These are phyloP conservation scores for Filobasidium floriforme DNA, from an alignment of 768 basidiomycete species.

Conservation along the genomic window DNA sequence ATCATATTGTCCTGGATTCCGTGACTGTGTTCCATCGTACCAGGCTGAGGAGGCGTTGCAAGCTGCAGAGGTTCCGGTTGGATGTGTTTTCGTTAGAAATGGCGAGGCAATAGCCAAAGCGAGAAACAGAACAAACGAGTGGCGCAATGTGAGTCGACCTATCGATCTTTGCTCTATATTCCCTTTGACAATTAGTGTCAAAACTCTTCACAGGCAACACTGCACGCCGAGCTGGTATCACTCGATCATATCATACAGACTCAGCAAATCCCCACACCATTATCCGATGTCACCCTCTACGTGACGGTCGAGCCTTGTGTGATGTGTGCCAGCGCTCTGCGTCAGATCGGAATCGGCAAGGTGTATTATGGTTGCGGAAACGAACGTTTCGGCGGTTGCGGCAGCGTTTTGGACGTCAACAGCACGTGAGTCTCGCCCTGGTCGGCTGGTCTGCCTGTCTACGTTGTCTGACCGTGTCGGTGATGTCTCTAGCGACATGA, in stretches of 20 bases:
- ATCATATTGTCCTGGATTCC: neutral
- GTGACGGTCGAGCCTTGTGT: conserved; percentile 99
- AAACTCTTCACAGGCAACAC: conserved; percentile 61
- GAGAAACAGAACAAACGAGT: conserved; percentile 87
- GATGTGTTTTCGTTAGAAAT: conserved; percentile 84
- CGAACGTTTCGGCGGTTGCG: conserved; percentile 93
- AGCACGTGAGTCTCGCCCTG: conserved; percentile 50
- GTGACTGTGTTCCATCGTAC: neutral
- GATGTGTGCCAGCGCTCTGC: conserved; percentile 94
- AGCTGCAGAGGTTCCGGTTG: conserved; percentile 86
- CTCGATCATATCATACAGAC: conserved; percentile 77
- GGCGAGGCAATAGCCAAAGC: conserved; percentile 72
- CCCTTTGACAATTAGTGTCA: neutral
- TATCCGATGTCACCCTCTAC: conserved; percentile 75
- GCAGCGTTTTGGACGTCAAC: conserved; percentile 85
- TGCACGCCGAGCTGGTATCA: conserved; percentile 95
- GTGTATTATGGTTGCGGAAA: conserved; percentile 92
- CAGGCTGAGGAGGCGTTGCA: conserved; percentile 64
- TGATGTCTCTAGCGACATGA: neutral
- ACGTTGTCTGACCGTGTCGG: too few species aligned
- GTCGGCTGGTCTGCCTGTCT: too few species aligned
- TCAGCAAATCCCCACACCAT: conserved; percentile 52
- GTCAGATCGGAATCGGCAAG: conserved; percentile 81
- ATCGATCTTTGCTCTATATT: conserved; percentile 3
- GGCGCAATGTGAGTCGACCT: conserved; percentile 62